A percentile compares a stretch with the other conserved stretches of the same genome.
Conservation (phyloP, 805 yeast genomes). For the Zygoascus ofunaensis region DNA sequence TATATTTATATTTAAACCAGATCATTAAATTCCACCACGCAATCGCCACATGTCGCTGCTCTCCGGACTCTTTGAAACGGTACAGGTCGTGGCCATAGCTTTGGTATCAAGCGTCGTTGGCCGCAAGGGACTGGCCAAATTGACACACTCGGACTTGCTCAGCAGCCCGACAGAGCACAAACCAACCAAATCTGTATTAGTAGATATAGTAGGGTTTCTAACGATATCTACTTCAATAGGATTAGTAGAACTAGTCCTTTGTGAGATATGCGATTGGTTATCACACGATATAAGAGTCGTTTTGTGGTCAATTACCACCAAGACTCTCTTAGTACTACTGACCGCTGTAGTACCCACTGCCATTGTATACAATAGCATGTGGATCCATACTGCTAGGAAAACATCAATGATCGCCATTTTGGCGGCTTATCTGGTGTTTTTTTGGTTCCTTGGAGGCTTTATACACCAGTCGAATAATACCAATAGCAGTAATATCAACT, state of each 20-base stretch:
- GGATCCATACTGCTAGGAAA: background rate
- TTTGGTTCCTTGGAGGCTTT: constrained; percentile 21
- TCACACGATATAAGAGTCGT: constrained; percentile 16
- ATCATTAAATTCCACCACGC: no score
- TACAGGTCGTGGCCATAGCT: no score
- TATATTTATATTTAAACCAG: no score
- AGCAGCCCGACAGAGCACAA: background rate
- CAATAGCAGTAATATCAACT: background rate
- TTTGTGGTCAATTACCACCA: constrained; percentile 22
- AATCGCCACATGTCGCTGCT: no score
- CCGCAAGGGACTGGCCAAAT: background rate
- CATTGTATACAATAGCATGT: background rate
- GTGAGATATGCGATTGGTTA: constrained; percentile 28
- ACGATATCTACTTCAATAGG: constrained; percentile 18
- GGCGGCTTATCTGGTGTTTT: constrained; percentile 20
- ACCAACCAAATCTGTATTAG: background rate
- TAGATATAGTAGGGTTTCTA: constrained; percentile 6
- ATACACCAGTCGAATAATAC: constrained; percentile 18
- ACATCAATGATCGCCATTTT: constrained; percentile 12
- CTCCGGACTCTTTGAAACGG: no score
- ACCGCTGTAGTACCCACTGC: constrained; percentile 24
- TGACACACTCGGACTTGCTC: background rate
- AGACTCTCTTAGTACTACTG: constrained; percentile 21
- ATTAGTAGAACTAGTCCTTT: constrained; percentile 30
- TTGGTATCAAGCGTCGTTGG: background rate